Percentiles rank a stretch among this genome's conserved stretches.
These are phyloP conservation scores for Phytophthora europaea DNA, from an alignment of 352 stramenopile species.

Conservation along the genomic window DNA sequence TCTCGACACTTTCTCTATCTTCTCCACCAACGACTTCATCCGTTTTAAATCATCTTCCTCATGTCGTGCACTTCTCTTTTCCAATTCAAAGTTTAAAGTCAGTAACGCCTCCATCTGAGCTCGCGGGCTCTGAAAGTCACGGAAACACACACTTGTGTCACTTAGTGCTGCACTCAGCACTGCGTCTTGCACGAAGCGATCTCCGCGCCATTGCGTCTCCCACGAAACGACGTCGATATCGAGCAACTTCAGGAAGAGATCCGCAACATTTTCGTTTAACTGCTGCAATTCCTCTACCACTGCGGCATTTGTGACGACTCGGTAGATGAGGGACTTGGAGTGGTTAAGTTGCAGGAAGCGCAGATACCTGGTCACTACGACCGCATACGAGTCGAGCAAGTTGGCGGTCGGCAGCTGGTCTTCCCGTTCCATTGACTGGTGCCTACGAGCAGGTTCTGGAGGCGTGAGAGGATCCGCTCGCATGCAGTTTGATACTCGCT, in stretches of 20 bases:
- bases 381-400: neutral
- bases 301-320: neutral
- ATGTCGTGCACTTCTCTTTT: neutral
- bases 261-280: neutral
- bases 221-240: neutral
- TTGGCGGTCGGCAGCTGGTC: neutral
- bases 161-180: neutral
- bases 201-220: neutral
- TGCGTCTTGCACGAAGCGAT: neutral
- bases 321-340: neutral
- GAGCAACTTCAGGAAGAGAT: neutral
- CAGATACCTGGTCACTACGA: neutral
- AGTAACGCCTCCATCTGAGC: slow-evolving; percentile 31
- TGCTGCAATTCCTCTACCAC: neutral
- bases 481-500: neutral
- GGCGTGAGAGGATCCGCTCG: neutral
- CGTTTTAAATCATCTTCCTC: neutral
- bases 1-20: neutral
- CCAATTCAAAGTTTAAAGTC: slow-evolving; percentile 27
- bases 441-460: neutral
- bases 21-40: slow-evolving; percentile 7
- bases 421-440: neutral
- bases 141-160: neutral
- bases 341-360: slow-evolving; percentile 2
- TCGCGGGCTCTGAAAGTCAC: neutral